These are phyloP conservation scores for Epichloe scottii DNA, from an alignment of 2,329 filamentous ascomycete genomes.

Conservation along the genomic window DNA sequence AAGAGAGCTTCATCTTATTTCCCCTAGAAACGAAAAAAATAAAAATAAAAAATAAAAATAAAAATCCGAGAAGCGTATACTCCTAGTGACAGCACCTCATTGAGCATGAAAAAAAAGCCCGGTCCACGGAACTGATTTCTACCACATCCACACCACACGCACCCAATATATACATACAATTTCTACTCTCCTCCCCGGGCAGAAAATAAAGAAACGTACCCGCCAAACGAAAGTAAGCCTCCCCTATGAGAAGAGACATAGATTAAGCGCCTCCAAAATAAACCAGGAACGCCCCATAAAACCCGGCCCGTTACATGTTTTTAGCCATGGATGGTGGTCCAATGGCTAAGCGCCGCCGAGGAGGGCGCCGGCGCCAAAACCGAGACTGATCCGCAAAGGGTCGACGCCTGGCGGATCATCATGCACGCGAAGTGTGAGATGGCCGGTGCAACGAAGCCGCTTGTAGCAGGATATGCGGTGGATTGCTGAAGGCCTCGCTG, in stretches of 20 bases:
- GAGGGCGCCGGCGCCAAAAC: neutral
- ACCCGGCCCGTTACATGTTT: conserved; percentile 2
- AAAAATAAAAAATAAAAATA: too few relatives aligned
- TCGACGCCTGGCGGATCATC: neutral
- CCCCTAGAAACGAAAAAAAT: too few relatives aligned
- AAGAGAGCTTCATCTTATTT: conserved; percentile 22
- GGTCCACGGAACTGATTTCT: too few relatives aligned
- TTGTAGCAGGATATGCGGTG: neutral
- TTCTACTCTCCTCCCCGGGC: too few relatives aligned
- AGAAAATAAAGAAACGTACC: neutral
- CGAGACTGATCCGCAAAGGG: neutral
- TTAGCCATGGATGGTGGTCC: neutral
- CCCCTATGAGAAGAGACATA: neutral
- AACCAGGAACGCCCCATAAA: neutral
- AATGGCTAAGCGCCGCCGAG: neutral
- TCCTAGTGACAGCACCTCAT: too few relatives aligned
- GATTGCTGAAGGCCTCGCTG: neutral
- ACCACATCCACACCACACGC: too few relatives aligned
- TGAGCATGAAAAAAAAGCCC: too few relatives aligned
- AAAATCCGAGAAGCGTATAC: too few relatives aligned
- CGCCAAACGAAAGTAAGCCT: neutral
- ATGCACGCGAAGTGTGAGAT: neutral
- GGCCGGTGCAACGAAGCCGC: neutral
- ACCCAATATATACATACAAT: too few relatives aligned
- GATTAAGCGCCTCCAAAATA: neutral